These are phyloP conservation scores for Helotiales sp. DNA, from an alignment of 2,329 filamentous ascomycete species.

Conservation along the genomic window DNA sequence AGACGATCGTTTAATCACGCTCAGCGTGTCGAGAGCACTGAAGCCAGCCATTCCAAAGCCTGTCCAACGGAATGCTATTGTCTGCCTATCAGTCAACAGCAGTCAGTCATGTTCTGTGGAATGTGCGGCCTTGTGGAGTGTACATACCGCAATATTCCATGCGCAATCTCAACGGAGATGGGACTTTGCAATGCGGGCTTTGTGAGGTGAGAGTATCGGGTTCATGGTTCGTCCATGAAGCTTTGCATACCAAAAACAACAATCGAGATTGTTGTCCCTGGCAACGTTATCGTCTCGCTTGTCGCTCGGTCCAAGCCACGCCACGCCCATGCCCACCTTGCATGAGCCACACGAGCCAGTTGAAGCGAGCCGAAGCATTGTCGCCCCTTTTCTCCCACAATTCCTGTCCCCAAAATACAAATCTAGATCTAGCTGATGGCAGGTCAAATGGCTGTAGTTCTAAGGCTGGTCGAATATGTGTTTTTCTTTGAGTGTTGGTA, in stretches of 20 bases:
- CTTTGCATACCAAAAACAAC: neutral
- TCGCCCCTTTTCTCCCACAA: too few species aligned
- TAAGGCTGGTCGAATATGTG: too few species aligned
- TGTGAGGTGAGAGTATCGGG: neutral
- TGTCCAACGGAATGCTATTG: neutral
- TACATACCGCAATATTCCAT: neutral
- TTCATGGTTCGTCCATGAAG: too few species aligned
- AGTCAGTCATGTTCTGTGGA: neutral
- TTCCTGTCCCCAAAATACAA: too few species aligned
- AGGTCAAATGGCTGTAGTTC: too few species aligned
- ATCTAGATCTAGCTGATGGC: too few species aligned
- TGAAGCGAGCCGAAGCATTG: too few species aligned
- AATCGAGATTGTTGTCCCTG: neutral
- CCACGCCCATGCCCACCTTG: neutral
- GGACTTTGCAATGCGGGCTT: neutral
- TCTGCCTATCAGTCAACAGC: neutral
- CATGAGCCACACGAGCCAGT: neutral
- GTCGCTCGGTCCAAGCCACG: too few species aligned
- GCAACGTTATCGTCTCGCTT: neutral
- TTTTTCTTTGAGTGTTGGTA: too few species aligned
- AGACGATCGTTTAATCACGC: constrained; percentile 38
- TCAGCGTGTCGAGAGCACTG: constrained; percentile 52
- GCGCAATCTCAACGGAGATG: neutral
- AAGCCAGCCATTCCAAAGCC: constrained; percentile 52
- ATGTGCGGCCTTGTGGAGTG: neutral